Base-by-base conservation (phyloP, 306 rosid species). In the Erythrophleum fordii region DNA sequence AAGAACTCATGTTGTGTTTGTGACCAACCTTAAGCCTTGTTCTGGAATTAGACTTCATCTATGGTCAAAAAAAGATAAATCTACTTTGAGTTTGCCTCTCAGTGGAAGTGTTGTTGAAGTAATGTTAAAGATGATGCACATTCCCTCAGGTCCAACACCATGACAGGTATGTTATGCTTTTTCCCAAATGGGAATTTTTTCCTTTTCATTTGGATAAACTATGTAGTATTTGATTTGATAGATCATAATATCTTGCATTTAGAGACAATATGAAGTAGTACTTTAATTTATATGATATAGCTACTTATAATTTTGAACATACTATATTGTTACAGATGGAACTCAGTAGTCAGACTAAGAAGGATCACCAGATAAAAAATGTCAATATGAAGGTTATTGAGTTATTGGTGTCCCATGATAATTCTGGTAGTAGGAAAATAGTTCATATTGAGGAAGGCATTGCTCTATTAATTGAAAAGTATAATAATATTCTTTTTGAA, bases 111-210 rank as follows among this genome's bases (percentile, higher is more conserved):
- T 93, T 82, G 62, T 87, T 18, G 99, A 96, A 80, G 97, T 96
- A 81, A 96, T 98, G 22, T 87, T 97, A 11, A 93, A 87, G 89
- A 91, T 92, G 97, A 93, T 92, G 89, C 93, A 53, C 83, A 89
- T 96, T 92, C 99, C 99, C 82, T 93, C 99, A 49, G 98, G 97
- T 52, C 98, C 99, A 42, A 93, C 99, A 86, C 99, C 99, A 69
- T 86, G 89, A 74, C 99, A 92, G 92, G 99, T 95, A 84, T 52
- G 23, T 64, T 35, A 8, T 86, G 60, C 25, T 59, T 62, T 73
- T 68, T 83, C 12, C 41, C 17, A 52, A 29, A 60, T 75, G 37
- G 23, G 66, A 65, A 44, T 64, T 61, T 76, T 58, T 61, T 80
- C 49, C 75, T 44, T 65, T 72, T 81, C 72, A 48, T 73, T 35